These are phyloP conservation scores for Taphrina deformans DNA, from an alignment of 1,139 yeast genomes.

Conservation along the genomic window DNA sequence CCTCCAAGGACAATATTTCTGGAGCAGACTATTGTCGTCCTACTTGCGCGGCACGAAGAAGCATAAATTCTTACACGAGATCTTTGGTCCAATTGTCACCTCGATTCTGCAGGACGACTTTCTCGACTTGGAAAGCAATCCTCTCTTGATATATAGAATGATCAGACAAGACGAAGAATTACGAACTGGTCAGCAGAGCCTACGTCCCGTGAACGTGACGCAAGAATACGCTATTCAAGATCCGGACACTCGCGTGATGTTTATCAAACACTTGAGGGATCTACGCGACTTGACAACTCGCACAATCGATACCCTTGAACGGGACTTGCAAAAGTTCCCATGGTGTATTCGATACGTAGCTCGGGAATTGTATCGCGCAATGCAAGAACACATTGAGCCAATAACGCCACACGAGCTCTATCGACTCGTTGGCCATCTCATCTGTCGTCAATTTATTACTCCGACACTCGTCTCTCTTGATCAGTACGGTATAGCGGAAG, in stretches of 20 bases:
- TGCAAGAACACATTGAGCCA: constrained; percentile 54
- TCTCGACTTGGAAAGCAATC: constrained; percentile 76
- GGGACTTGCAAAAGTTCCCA: constrained; percentile 57
- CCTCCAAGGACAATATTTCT: constrained; percentile 46
- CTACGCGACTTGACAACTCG: constrained; percentile 71
- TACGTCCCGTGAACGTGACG: constrained; percentile 52
- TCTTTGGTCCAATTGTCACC: constrained; percentile 57
- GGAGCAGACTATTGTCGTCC: constrained; percentile 56
- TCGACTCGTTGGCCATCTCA: constrained; percentile 67
- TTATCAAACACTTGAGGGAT: constrained; percentile 70
- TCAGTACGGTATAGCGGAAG: constrained; percentile 56
- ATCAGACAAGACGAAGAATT: constrained; percentile 55
- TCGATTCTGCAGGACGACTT: constrained; percentile 59
- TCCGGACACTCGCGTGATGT: constrained; percentile 64
- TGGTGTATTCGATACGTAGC: constrained; percentile 58
- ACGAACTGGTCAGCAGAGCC: constrained; percentile 48
- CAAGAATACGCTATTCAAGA: constrained; percentile 78
- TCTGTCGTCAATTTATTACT: constrained; percentile 63
- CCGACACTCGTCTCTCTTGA: constrained; percentile 71
- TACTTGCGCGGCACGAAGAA: constrained; percentile 59
- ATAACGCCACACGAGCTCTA: constrained; percentile 54
- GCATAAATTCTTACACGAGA: constrained; percentile 54
- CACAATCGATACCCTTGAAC: constrained; percentile 53
- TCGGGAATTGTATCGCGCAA: constrained; percentile 47
- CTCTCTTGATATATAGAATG: constrained; percentile 55